Percentiles rank a stretch among this genome's conserved stretches.
These are phyloP conservation scores for Daphne laureola DNA, from an alignment of 441 rosid genomes.

Conservation along the genomic window DNA sequence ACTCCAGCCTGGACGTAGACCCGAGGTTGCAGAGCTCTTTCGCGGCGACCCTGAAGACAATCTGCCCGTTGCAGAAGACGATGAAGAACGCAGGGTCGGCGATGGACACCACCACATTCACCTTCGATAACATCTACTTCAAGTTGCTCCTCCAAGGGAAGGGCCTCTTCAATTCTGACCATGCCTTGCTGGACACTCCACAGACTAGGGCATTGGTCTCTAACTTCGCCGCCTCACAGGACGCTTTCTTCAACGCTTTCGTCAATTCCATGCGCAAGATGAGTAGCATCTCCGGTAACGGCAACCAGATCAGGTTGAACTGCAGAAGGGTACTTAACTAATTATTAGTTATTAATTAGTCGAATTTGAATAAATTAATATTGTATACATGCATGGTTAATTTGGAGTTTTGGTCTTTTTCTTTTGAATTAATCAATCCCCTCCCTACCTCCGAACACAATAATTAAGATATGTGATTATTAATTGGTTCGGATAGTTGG, in stretches of 20 bases:
- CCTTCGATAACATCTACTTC: slow-evolving; percentile 48
- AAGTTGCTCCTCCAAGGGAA: slow-evolving; percentile 45
- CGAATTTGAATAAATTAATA: too few relatives aligned
- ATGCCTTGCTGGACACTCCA: slow-evolving; percentile 32
- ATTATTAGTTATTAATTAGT: too few relatives aligned
- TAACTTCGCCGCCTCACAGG: slow-evolving; percentile 27
- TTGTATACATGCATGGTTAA: too few relatives aligned
- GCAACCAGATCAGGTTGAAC: slow-evolving; percentile 39
- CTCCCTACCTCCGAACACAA: too few relatives aligned
- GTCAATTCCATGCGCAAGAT: slow-evolving; percentile 51
- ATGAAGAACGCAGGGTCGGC: slow-evolving; percentile 37
- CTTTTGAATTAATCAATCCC: too few relatives aligned
- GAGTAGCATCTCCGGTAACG: slow-evolving; percentile 43
- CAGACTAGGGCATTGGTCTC: slow-evolving; percentile 35
- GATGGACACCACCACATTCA: slow-evolving; percentile 22
- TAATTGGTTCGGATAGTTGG: too few relatives aligned
- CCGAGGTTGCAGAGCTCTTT: slow-evolving; percentile 45
- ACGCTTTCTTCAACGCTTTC: slow-evolving; percentile 34
- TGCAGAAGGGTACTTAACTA: slow-evolving; percentile 27
- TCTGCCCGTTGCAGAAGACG: slow-evolving; percentile 46
- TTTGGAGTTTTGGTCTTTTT: too few relatives aligned
- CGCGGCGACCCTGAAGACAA: slow-evolving; percentile 29
- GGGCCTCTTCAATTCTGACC: slow-evolving; percentile 46
- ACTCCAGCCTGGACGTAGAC: slow-evolving; percentile 41
- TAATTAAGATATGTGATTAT: too few relatives aligned